Evolutionary conservation across 1,284 basidiomycete species (phyloP), one percentile per base, ranked within the genome.

Genomic region (Tilletia caries): DNA sequence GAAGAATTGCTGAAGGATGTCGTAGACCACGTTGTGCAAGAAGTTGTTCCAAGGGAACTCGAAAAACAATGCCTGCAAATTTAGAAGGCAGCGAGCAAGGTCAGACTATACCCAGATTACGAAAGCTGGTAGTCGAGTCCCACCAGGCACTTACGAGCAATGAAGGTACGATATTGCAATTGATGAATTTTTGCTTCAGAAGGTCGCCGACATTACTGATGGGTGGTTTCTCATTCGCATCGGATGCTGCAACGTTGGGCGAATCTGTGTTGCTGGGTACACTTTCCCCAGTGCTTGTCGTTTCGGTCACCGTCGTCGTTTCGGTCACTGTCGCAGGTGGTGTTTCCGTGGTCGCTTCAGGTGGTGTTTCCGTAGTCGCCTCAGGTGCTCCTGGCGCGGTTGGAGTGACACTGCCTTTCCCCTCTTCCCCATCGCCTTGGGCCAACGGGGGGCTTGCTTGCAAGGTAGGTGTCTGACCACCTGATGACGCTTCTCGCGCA

Each of bases 21-120:
- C 96, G 82, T 98, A 98, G 20, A 97, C 93, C 18, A 95, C 91
- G 78, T 93, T 95, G 83, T 99, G 96, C 52, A 98, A 85, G 83
- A 98, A 98, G 82, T 98, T 98, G 86, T 98, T 98, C 91, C 93
- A 94, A 0, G 94, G 93, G 79, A 91, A 96, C 71, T 92, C 89
- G 83, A 98, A 97, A 86, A 98, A 98, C 48, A 98, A 65, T 27
- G 43, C 20, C 41, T 33, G 48, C 25, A 23, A 41, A 15, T 15
- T 10, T 41, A 41, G 37, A 13, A 13, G 58, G 60, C 23, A 44
- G 27, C 2, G 23, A 33, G 20, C 5, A 34, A 43, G n/a, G 23
- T 68, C 27, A 50, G 41, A 3, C 2, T 23, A 6, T 1, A 8
- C 2, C 12, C 23, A 20, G 29, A 15, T 18, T n/a, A 18, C 37